Percentiles rank a stretch among this genome's conserved stretches.
Evolutionary conservation across 2,329 filamentous ascomycete genomes (phyloP).

Genomic region (Colletotrichum camelliae): DNA sequence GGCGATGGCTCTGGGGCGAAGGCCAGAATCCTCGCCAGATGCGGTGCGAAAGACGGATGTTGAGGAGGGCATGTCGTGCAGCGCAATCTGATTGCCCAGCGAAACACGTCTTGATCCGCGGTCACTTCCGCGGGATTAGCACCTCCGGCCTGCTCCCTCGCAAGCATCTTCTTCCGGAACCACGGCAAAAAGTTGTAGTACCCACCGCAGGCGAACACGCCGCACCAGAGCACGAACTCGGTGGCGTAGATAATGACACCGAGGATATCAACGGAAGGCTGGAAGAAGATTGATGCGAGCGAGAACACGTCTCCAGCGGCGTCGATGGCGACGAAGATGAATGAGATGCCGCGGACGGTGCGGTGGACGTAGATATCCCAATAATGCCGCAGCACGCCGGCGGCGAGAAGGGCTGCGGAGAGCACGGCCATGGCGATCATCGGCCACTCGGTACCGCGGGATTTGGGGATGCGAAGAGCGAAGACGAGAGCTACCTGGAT

Average conservation of each 20-base stretch:
- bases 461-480: slow-evolving; percentile 52
- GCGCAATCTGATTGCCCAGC: slow-evolving; percentile 30
- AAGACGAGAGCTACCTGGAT: slow-evolving; percentile 66
- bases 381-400: slow-evolving; percentile 72
- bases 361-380: slow-evolving; percentile 71
- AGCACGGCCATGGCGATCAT: slow-evolving; percentile 70
- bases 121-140: not conserved
- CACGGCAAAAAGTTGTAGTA: slow-evolving; percentile 70
- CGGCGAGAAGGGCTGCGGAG: slow-evolving; percentile 66
- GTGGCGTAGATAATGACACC: slow-evolving; percentile 72
- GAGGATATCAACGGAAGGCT: slow-evolving; percentile 61
- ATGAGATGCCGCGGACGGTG: slow-evolving; percentile 74
- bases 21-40: slow-evolving; percentile 30
- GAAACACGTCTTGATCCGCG: not conserved
- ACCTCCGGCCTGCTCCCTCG: not conserved
- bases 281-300: slow-evolving; percentile 67
- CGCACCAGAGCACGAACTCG: slow-evolving; percentile 70
- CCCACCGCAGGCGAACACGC: slow-evolving; percentile 68
- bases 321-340: slow-evolving; percentile 74
- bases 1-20: not conserved
- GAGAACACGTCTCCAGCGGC: slow-evolving; percentile 73
- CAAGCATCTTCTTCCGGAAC: slow-evolving; percentile 43
- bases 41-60: slow-evolving; percentile 69
- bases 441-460: slow-evolving; percentile 60
- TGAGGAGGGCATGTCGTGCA: slow-evolving; percentile 60